Evolutionary conservation across 2,329 filamentous ascomycete genomes (phyloP).

Genomic region (Penicillium sp.): DNA sequence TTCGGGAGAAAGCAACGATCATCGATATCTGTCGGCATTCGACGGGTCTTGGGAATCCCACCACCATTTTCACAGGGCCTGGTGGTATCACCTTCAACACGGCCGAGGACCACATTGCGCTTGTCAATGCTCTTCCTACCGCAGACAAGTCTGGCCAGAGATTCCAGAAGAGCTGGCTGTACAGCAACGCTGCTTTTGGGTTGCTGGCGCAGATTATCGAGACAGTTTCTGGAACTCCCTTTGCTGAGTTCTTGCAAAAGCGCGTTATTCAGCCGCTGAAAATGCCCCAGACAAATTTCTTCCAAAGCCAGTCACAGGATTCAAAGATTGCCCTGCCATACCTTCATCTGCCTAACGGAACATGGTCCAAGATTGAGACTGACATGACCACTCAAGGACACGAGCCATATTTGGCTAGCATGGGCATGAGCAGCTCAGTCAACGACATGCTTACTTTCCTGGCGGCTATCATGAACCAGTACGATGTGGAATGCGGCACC

Average conservation of each 20-base stretch:
- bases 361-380: not conserved
- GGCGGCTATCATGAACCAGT: not conserved
- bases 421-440: slow-evolving; percentile 1
- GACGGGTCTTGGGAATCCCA: not conserved
- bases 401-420: not conserved
- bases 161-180: not conserved
- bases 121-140: not conserved
- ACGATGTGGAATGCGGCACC: not conserved
- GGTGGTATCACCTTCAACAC: not conserved
- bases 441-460: not conserved
- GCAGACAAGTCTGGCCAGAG: not conserved
- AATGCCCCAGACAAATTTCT: not conserved
- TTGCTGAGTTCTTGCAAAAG: not conserved
- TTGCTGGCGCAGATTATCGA: not conserved
- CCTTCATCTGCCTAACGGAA: not conserved
- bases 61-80: not conserved
- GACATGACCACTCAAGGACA: not conserved
- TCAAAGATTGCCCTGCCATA: not conserved
- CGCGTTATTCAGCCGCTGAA: not conserved
- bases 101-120: not conserved
- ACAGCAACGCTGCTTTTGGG: slow-evolving; percentile 1
- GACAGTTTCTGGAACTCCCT: not conserved
- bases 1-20: not conserved
- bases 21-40: not conserved
- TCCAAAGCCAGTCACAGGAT: not conserved